These are phyloP conservation scores for Myrica gale DNA, from an alignment of 306 rosid species.

Conservation along the genomic window DNA sequence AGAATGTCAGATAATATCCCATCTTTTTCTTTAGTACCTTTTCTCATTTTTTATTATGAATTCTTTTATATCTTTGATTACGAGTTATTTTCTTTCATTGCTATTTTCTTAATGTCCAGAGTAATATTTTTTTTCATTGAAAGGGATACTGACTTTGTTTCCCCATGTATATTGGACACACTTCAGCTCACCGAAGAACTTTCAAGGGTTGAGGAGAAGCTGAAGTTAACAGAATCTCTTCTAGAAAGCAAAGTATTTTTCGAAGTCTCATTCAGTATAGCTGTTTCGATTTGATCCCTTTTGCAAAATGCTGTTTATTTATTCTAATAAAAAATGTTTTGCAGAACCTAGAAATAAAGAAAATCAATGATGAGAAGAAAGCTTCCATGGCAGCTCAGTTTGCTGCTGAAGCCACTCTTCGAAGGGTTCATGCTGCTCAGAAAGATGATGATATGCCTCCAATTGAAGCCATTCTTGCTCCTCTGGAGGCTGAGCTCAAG, in stretches of 20 bases:
- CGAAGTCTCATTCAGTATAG: slow-evolving; percentile 27
- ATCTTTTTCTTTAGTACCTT: not conserved
- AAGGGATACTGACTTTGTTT: slow-evolving; percentile 32
- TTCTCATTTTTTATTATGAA: not conserved
- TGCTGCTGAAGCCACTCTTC: slow-evolving; percentile 98
- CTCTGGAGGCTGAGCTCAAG: slow-evolving; percentile 98
- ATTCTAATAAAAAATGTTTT: slow-evolving; percentile 32
- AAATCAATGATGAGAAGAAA: slow-evolving; percentile 98
- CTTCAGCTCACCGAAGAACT: slow-evolving; percentile 88
- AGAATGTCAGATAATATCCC: not conserved
- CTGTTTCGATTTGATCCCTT: slow-evolving; percentile 13
- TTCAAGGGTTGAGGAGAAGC: slow-evolving; percentile 83
- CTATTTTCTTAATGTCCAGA: not conserved
- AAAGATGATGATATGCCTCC: slow-evolving; percentile 99
- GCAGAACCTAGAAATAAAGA: slow-evolving; percentile 99
- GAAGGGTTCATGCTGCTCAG: slow-evolving; percentile 99
- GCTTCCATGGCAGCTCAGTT: slow-evolving; percentile 99
- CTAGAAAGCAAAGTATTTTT: slow-evolving; percentile 84
- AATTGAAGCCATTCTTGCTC: slow-evolving; percentile 97
- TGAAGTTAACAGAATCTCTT: slow-evolving; percentile 89
- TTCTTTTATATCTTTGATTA: not conserved
- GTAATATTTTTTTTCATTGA: not conserved
- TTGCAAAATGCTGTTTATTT: slow-evolving; percentile 12
- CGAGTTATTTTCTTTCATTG: slow-evolving; percentile 14
- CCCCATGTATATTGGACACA: slow-evolving; percentile 20